Base-by-base conservation (phyloP, 495 filamentous ascomycete species). In the Podospora pseudopauciseta region DNA sequence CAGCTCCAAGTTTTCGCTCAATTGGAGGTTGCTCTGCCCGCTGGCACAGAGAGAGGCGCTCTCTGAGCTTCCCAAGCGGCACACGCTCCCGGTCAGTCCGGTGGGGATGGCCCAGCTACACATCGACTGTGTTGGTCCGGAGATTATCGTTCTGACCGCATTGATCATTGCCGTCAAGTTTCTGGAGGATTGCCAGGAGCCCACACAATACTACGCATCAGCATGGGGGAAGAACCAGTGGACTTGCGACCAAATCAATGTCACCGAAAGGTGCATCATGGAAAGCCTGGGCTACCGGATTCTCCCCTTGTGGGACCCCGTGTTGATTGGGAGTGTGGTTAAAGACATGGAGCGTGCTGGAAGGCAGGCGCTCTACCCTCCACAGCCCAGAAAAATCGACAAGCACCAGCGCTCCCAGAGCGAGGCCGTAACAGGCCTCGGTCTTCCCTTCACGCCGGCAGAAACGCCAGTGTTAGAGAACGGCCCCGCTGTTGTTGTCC, bases 321-420 rank as follows among this genome's bases (percentile, higher is more conserved):
- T 69, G 26, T 76, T 81, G 54, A 83, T 87, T 62, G 73, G 73
- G 56, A 81, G 86, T 54, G 84, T 84, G 13, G 58, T 82, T 65
- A 76, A 78, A 69, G 83, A 86, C 68, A 87, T 87, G 83, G 78
- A 84, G 67, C 82, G 83, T 55, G 84, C 84, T 18, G 81, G 79
- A n/a, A 75, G 72, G 65, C 78, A 81, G 69, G 71, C 75, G 4
- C 56, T 76, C 23, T 66, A 63, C 6, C 67, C 65, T 16, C 65
- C 64, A 19, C 64, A 53, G 6, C 56, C 64, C 62, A 69, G 73
- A 62, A 66, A 66, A 63, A 23, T 64, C 59, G 63, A 68, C 4
- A 19, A 60, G 23, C 80, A 82, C 67, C 71, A 73, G 66, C 76
- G 80, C 57, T 79, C 76, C 27, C 77, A 76, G 71, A 81, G 79